Base-by-base conservation (phyloP, 2,329 filamentous ascomycete species). In the Aspergillus sp. region DNA sequence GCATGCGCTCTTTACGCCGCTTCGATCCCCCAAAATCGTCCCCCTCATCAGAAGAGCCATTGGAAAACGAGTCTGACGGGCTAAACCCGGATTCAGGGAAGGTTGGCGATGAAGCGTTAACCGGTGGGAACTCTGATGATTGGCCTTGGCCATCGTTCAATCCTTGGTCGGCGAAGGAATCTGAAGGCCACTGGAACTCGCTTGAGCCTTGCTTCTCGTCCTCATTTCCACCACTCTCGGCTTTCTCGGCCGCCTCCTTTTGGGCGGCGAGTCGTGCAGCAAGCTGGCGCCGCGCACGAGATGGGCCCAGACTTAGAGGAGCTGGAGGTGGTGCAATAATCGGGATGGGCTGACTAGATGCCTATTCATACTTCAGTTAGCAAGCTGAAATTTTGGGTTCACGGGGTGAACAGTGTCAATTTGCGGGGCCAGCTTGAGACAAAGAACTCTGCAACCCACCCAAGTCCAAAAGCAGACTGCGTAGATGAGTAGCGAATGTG, bases 271-370 rank as follows among this genome's bases (percentile, higher is more conserved):
- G 82, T 12, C 93, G 86, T 12, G 90, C 90, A n/a, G 92, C 93
- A n/a, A 98, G 84, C 73, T 96, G 91, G 55, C 91, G 83, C 51
- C 93, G 86, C 7, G 93, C 93, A 52, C 93, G 86, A 7, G 91
- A 96, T 2, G 93, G 93, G 1, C 90, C 88, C 37, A 93, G 87
- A 72, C 93, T 95, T 68, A 96, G 80, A 12, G 92, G 91, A 33
- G 90, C 88, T 21, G 86, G 90, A n/a, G 89, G 88, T 1, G 77
- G 76, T 52, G 75, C 71, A 33, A 79, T 65, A 44, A 79, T 76
- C 15, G 73, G 79, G 62, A 75, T 77, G 51, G 71, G 77, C 57
- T 77, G 75, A 57, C 76, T 77, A 37, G 70, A 71, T 48, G 66
- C 60, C 69, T 73, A 50, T 44, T 50, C 6, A 58, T 7, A 6